A percentile compares a stretch with the other conserved stretches of the same genome.
phyloP scores from a whole-genome alignment of 495 filamentous ascomycete species.

The Podospora conica region DNA sequence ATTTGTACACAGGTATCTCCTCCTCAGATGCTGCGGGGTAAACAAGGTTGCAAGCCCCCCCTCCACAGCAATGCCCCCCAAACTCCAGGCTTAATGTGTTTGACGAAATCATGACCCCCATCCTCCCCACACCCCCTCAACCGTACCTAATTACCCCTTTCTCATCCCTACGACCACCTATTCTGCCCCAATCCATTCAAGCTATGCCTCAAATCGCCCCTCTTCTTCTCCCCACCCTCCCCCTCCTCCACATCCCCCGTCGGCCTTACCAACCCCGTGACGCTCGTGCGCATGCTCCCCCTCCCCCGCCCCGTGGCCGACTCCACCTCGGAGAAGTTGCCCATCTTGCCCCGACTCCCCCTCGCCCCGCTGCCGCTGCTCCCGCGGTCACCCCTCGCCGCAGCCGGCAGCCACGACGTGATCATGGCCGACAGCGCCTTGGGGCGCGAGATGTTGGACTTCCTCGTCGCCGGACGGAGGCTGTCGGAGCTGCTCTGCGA shows the following conservation, averaged over 20 bases:
- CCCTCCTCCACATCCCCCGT: conserved; percentile 21
- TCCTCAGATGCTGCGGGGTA: neutral
- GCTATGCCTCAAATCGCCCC: conserved; percentile 28
- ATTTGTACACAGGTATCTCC: conserved; percentile 2
- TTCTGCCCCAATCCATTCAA: conserved; percentile 33
- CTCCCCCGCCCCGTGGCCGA: conserved; percentile 2
- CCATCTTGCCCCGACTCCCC: conserved; percentile 12
- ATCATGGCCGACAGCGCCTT: conserved; percentile 14
- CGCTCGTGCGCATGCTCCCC: conserved; percentile 19
- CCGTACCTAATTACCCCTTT: neutral
- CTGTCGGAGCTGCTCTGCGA: conserved; percentile 11
- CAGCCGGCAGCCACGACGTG: conserved; percentile 18
- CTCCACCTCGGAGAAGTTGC: conserved; percentile 23
- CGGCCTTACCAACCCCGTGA: conserved; percentile 19
- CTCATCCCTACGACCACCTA: conserved; percentile 15
- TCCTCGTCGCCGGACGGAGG: neutral
- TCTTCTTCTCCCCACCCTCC: conserved; percentile 17
- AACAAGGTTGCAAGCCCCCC: neutral
- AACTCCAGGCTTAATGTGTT: neutral
- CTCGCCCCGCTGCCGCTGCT: neutral
- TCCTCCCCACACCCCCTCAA: neutral
- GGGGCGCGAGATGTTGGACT: conserved; percentile 10
- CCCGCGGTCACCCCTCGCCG: neutral
- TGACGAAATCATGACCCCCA: neutral
- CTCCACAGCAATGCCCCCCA: neutral